Evolutionary conservation across 2,329 filamentous ascomycete species (phyloP).

Genomic region (Eurotiales sp.): DNA sequence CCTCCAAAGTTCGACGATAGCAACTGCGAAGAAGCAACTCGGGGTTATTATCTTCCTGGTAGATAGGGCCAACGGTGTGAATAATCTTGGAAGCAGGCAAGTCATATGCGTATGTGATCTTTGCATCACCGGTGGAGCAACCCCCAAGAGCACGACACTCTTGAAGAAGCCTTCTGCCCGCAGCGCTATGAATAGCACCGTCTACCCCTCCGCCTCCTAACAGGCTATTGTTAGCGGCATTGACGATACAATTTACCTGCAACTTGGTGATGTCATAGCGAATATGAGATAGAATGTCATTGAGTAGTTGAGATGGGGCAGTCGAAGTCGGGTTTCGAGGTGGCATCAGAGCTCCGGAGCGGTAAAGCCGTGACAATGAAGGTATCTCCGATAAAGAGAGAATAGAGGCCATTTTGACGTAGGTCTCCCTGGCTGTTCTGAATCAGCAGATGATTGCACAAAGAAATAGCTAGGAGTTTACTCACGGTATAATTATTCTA

Average conservation of each 20-base stretch:
- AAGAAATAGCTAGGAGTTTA: no score
- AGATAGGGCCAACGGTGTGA: constrained; percentile 86
- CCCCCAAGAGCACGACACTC: constrained; percentile 72
- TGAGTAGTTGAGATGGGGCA: constrained; percentile 48
- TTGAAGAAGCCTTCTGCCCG: constrained; percentile 62
- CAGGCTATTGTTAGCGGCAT: constrained; percentile 78
- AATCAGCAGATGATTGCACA: no score
- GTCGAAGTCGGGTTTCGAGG: constrained; percentile 23
- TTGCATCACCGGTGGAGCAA: constrained; percentile 73
- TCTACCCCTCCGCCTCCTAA: constrained; percentile 88
- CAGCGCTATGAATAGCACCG: constrained; percentile 79
- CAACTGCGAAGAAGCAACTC: constrained; percentile 54
- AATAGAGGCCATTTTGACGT: constrained; percentile 11
- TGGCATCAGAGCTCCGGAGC: constrained; percentile 47
- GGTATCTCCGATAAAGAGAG: constrained; percentile 35
- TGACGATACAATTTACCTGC: constrained; percentile 78
- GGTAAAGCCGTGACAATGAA: constrained; percentile 60
- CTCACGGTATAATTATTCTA: no score
- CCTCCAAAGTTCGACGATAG: constrained; percentile 67
- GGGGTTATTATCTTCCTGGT: constrained; percentile 41
- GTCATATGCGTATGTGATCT: constrained; percentile 74
- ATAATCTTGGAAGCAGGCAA: constrained; percentile 78
- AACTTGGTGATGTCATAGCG: constrained; percentile 79
- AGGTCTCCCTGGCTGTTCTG: no score
- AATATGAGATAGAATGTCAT: constrained; percentile 59